phyloP scores from a whole-genome alignment of 805 yeast species.

The Zygoascus flipseniorum region DNA sequence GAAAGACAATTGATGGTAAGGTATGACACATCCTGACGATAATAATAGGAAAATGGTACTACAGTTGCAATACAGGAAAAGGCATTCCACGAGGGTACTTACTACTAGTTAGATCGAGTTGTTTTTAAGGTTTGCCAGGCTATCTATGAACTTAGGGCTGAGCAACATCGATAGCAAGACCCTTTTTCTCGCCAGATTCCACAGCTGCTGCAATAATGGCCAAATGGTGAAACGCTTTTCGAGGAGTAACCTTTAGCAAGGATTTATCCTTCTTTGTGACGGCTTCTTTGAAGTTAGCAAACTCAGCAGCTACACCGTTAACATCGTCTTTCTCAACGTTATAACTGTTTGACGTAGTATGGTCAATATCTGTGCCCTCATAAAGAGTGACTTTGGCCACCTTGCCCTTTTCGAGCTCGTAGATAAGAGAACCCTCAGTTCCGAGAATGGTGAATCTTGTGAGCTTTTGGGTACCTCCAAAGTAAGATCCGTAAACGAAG shows the following conservation, averaged over 20 bases:
- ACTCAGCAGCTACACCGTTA: slow-evolving; percentile 52
- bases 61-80: too few species aligned
- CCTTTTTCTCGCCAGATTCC: slow-evolving; percentile 45
- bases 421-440: slow-evolving; percentile 61
- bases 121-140: too few species aligned
- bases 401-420: slow-evolving; percentile 31
- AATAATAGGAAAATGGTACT: too few species aligned
- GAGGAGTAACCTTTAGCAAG: slow-evolving; percentile 53
- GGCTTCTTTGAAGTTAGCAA: slow-evolving; percentile 51
- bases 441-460: slow-evolving; percentile 69
- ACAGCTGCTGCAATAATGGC: slow-evolving; percentile 84
- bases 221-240: slow-evolving; percentile 81
- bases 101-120: too few species aligned
- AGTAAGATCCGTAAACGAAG: slow-evolving; percentile 79
- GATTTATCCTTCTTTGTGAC: slow-evolving; percentile 53
- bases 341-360: slow-evolving; percentile 19
- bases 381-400: slow-evolving; percentile 16
- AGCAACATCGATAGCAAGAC: slow-evolving; percentile 14
- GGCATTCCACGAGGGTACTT: too few species aligned
- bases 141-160: neutral
- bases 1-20: too few species aligned
- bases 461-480: slow-evolving; percentile 71
- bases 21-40: too few species aligned
- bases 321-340: slow-evolving; percentile 30
- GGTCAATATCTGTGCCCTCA: slow-evolving; percentile 21